phyloP scores from a whole-genome alignment of 2,329 filamentous ascomycete genomes.

The Aspergillus carbonarius region DNA sequence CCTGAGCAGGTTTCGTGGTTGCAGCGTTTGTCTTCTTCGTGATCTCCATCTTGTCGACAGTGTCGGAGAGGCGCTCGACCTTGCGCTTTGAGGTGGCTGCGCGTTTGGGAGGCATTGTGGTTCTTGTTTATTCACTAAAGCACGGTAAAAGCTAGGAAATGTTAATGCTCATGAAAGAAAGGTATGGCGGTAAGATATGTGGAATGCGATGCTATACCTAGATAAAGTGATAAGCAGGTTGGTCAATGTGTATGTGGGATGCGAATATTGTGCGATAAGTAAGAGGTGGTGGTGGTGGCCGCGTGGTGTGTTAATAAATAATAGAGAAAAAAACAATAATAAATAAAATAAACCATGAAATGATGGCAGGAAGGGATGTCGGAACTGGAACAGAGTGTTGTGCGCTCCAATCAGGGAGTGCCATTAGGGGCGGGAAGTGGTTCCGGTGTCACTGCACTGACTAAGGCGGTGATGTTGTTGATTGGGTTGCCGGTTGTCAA shows the following conservation, averaged over 20 bases:
- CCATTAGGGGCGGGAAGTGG: not conserved
- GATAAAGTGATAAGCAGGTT: too few relatives aligned
- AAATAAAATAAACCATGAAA: not conserved
- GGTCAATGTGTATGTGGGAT: too few relatives aligned
- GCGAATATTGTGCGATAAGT: not conserved
- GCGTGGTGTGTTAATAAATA: not conserved
- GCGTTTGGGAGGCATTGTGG: constrained; percentile 3
- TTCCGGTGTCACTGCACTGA: not conserved
- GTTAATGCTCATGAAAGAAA: not conserved
- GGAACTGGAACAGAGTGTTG: not conserved
- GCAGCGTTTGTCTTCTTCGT: not conserved
- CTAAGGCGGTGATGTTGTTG: not conserved
- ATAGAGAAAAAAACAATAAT: not conserved
- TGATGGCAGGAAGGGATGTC: not conserved
- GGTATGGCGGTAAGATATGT: not conserved
- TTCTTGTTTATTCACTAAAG: too few relatives aligned
- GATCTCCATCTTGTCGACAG: not conserved
- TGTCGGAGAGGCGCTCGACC: not conserved
- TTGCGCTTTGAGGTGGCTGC: not conserved
- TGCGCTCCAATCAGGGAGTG: constrained; percentile 1
- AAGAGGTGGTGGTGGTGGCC: too few relatives aligned
- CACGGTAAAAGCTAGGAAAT: too few relatives aligned
- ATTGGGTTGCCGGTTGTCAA: not conserved
- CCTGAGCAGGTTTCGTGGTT: not conserved
- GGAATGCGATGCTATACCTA: not conserved